phyloP scores from a whole-genome alignment of 2,329 filamentous ascomycete species.

The Pestalotiopsis sp. region DNA sequence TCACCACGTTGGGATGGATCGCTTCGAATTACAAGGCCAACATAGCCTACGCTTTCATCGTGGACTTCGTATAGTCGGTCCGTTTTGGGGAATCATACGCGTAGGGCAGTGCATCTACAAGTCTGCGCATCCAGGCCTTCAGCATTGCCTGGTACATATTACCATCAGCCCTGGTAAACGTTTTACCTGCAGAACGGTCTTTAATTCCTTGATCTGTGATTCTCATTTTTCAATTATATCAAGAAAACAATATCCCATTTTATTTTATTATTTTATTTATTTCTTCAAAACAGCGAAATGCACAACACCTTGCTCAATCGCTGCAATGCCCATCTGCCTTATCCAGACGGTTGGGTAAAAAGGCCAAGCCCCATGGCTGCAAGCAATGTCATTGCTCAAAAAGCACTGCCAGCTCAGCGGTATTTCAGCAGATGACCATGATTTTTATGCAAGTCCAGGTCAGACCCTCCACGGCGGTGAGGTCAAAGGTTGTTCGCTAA shows the following conservation, averaged over 20 bases:
- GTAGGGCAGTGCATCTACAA: not conserved
- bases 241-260: not conserved
- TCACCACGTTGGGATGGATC: not conserved
- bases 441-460: constrained; percentile 9
- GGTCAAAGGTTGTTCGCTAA: not conserved
- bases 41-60: not conserved
- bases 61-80: not conserved
- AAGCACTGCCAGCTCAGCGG: constrained; percentile 5
- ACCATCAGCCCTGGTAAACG: not conserved
- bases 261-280: not conserved
- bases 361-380: not conserved
- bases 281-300: not conserved
- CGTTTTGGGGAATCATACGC: not conserved
- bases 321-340: not conserved
- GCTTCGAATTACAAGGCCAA: not conserved
- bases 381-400: not conserved
- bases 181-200: not conserved
- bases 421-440: constrained; percentile 6
- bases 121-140: too few relatives aligned
- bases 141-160: too few relatives aligned
- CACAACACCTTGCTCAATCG: not conserved
- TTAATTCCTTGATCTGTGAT: not conserved
- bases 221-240: not conserved
- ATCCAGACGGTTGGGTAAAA: not conserved
- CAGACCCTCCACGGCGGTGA: constrained; percentile 5